Evolutionary conservation across 2,329 filamentous ascomycete species (phyloP).

Genomic region (Plenodomus tracheiphilus): DNA sequence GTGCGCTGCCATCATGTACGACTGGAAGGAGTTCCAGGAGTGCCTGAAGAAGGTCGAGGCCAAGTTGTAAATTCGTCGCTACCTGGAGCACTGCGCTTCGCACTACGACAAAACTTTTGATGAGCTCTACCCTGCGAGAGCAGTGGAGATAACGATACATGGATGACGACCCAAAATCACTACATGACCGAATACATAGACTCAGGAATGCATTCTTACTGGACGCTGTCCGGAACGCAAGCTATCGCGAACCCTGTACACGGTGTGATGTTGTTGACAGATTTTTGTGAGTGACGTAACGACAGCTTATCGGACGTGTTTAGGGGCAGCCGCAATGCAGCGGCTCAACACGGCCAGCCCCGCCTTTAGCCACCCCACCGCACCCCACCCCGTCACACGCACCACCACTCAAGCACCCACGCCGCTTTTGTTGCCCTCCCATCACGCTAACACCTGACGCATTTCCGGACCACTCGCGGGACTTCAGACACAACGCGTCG

Average conservation of each 20-base stretch:
- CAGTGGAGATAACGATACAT: constrained; percentile 23
- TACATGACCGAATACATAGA: constrained; percentile 19
- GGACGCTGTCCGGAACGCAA: constrained; percentile 1
- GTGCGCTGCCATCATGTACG: constrained; percentile 54
- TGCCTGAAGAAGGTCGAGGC: constrained; percentile 54
- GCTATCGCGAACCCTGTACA: neutral
- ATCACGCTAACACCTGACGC: neutral
- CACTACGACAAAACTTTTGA: constrained; percentile 11
- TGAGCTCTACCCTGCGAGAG: constrained; percentile 12
- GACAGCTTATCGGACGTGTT: neutral
- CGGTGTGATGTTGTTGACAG: neutral
- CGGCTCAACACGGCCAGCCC: neutral
- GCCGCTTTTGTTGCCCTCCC: neutral
- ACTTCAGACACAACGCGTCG: neutral
- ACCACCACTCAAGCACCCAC: neutral
- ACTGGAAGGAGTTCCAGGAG: constrained; percentile 57
- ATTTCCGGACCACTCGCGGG: no score
- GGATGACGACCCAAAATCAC: constrained; percentile 21
- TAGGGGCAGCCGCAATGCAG: neutral
- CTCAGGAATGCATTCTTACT: constrained; percentile 18
- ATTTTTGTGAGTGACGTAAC: constrained; percentile 1
- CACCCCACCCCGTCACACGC: no score
- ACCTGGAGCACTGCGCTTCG: constrained; percentile 9
- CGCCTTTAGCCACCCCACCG: neutral
- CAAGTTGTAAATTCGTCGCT: constrained; percentile 23